Conservation (phyloP, 2,329 filamentous ascomycete genomes). For the Alternaria alternata region DNA sequence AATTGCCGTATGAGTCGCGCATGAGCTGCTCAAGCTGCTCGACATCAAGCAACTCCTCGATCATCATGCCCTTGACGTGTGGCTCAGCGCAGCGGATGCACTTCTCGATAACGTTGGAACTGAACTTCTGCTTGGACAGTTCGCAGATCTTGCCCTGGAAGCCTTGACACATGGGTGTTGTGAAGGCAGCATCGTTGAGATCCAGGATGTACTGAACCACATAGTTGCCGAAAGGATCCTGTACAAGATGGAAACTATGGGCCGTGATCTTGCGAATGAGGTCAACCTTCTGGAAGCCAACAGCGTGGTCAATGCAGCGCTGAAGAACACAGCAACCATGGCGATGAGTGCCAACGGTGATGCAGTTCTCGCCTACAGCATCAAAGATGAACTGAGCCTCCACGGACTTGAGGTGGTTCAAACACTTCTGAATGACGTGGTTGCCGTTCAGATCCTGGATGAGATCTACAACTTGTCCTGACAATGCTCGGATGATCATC, state of each 20-base stretch:
- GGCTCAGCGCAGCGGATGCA: conserved; percentile 80
- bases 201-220: conserved; percentile 98
- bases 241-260: conserved; percentile 87
- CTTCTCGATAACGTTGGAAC: conserved; percentile 98
- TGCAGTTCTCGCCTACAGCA: conserved; percentile 84
- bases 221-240: conserved; percentile 98
- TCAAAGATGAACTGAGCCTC: conserved; percentile 98
- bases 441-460: conserved; percentile 99
- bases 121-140: conserved; percentile 96
- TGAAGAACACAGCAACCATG: conserved; percentile 98
- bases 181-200: conserved; percentile 85
- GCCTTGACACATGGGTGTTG: conserved; percentile 82
- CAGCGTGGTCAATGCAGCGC: conserved; percentile 96
- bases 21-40: conserved; percentile 87
- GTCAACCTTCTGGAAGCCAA: conserved; percentile 85
- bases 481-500: conserved; percentile 85
- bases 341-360: conserved; percentile 93
- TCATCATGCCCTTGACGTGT: conserved; percentile 78
- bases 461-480: conserved; percentile 85
- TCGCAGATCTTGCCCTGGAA: conserved; percentile 77
- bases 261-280: conserved; percentile 87
- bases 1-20: conserved; percentile 94
- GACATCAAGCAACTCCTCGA: conserved; percentile 78
- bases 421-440: conserved; percentile 98
- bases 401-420: conserved; percentile 86